A percentile compares a stretch with the other conserved stretches of the same genome.
Evolutionary conservation across 441 rosid genomes (phyloP).

Genomic region (Euphorbia schlechtendalii): DNA sequence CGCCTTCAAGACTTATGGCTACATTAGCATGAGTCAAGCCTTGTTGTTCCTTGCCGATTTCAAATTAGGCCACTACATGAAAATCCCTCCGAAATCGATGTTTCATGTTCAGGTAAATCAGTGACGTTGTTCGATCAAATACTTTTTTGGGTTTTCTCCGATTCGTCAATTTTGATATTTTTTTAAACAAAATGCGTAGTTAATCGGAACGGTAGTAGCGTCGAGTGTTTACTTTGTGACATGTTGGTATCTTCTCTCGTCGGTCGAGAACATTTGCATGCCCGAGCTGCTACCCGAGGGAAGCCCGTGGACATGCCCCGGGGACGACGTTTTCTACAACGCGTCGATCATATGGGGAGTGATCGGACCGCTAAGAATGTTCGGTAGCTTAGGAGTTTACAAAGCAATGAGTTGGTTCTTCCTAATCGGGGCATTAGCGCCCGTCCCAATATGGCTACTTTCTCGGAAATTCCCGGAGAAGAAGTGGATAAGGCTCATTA

Average conservation of each 20-base stretch:
- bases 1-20: constrained; percentile 56
- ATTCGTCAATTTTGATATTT: too few species aligned
- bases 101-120: constrained; percentile 54
- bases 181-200: constrained; percentile 21
- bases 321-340: constrained; percentile 68
- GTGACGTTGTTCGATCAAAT: too few species aligned
- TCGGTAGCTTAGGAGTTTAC: constrained; percentile 51
- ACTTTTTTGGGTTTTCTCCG: too few species aligned
- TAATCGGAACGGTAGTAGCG: constrained; percentile 59
- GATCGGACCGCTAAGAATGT: constrained; percentile 77
- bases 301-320: constrained; percentile 93
- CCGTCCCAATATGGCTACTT: constrained; percentile 62
- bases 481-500: constrained; percentile 54
- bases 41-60: constrained; percentile 51
- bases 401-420: constrained; percentile 64
- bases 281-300: constrained; percentile 49
- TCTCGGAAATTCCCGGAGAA: constrained; percentile 60
- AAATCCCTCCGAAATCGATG: constrained; percentile 62
- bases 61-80: constrained; percentile 69
- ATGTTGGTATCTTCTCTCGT: constrained; percentile 79
- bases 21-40: constrained; percentile 59
- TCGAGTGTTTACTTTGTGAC: constrained; percentile 58
- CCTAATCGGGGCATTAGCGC: constrained; percentile 63
- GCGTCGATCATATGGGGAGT: constrained; percentile 98
- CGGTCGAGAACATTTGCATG: constrained; percentile 58